Evolutionary conservation across 768 basidiomycete species (phyloP).

Genomic region (Amanita jacksonii): DNA sequence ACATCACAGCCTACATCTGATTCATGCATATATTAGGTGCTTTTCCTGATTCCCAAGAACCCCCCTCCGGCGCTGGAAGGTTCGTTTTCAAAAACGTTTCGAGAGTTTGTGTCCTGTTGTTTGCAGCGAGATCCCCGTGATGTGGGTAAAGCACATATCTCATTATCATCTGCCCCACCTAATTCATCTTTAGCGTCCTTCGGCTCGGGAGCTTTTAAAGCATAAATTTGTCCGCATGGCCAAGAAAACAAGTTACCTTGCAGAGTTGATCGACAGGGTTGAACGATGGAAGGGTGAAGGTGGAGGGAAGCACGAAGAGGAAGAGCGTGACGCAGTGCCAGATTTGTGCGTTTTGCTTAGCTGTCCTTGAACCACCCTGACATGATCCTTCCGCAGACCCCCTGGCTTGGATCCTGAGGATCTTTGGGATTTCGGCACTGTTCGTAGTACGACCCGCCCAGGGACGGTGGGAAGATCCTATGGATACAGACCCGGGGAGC

Average conservation of each 20-base stretch:
- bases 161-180: slow-evolving; percentile 12
- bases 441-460: slow-evolving; percentile 58
- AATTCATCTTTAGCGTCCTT: slow-evolving; percentile 56
- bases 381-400: slow-evolving; percentile 29
- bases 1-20: background rate
- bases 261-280: slow-evolving; percentile 90
- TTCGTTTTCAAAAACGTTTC: slow-evolving; percentile 86
- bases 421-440: slow-evolving; percentile 97
- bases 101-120: slow-evolving; percentile 90
- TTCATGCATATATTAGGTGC: slow-evolving; percentile 44
- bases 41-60: slow-evolving; percentile 98
- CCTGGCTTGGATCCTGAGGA: slow-evolving; percentile 61
- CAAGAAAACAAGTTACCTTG: slow-evolving; percentile 89
- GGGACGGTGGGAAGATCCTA: slow-evolving; percentile 61
- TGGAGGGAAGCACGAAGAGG: slow-evolving; percentile 65
- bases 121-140: slow-evolving; percentile 91
- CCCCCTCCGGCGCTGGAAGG: slow-evolving; percentile 86
- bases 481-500: slow-evolving; percentile 52
- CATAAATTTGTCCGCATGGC: slow-evolving; percentile 96
- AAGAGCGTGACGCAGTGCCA: slow-evolving; percentile 48
- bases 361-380: slow-evolving; percentile 2
- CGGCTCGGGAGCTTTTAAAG: slow-evolving; percentile 90
- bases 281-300: slow-evolving; percentile 92
- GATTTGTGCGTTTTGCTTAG: slow-evolving; percentile 45
- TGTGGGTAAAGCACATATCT: slow-evolving; percentile 35